Evolutionary conservation across 495 filamentous ascomycete genomes (phyloP), one percentile per base, ranked within the genome.

Genomic region (Penicillium paradoxum): DNA sequence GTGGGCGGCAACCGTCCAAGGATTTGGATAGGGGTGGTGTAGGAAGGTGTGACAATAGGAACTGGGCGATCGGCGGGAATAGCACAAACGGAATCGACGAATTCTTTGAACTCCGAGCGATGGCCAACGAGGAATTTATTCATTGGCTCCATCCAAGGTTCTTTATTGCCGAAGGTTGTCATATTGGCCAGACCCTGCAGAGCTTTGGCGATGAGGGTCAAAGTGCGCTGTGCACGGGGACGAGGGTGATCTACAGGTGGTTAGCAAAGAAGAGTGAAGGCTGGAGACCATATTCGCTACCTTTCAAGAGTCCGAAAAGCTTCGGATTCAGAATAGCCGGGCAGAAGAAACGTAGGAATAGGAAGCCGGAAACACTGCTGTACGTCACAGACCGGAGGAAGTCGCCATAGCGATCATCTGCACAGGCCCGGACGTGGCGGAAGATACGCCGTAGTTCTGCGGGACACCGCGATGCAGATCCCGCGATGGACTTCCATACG

Each of bases 101-200:
- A 97, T 22, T 84, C 77, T 65, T 90, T 95, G 72, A 97, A 89
- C 19, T 87, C 82, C 49, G 63, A 45, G 41, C 77, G 74, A 60
- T 81, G 78, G 14, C 66, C 67, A 40, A 69, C 64, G 38, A 79
- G 53, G 47, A 81, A 79, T 45, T 77, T 79, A 63, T 97, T 99
- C 95, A 97, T 97, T 4, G 89, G 90, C 69, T 95, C 95, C 93
- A 99, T 99, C 91, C 92, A 99, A 4, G 85, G 81, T 67, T 97
- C 93, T 67, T 97, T 97, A 61, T 86, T 88, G 49, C 93, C 95
- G 55, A 97, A 97, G 2, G 83, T 90, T 10, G 88, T 88, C 72
- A 97, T 83, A 63, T 97, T 97, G 17, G 92, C 93, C 34, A 99
- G 77, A 14, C 88, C 91, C 72, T 97, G 92, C n/a, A 99, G 77